Evolutionary conservation across 108 stramenopile genomes (phyloP).

Genomic region (Nitzschia sp.): DNA sequence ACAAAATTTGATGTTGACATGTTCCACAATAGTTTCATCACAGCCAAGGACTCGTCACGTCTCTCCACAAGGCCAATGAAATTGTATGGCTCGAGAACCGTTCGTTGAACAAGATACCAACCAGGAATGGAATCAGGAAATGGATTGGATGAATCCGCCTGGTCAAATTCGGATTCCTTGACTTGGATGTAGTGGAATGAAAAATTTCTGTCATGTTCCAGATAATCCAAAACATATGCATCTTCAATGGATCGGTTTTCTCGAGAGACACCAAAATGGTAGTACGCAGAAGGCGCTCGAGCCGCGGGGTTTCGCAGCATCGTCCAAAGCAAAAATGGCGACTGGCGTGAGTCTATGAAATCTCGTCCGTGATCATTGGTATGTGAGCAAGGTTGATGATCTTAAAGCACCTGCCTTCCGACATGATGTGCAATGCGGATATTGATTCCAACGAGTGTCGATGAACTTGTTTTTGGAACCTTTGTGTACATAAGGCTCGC

Average conservation of each 20-base stretch:
- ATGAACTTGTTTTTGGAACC: constrained; percentile 32
- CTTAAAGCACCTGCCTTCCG: too few species aligned
- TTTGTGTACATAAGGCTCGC: constrained; percentile 31
- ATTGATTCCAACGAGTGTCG: constrained; percentile 28
- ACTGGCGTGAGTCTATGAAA: constrained; percentile 10
- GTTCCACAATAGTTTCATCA: constrained; percentile 25
- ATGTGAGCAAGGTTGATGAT: neutral
- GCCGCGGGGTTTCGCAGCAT: constrained; percentile 45
- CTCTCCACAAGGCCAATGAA: constrained; percentile 40
- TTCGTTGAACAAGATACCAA: neutral
- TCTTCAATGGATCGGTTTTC: constrained; percentile 24
- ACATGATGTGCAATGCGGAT: constrained; percentile 24
- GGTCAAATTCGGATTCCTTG: neutral
- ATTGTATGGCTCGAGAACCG: constrained; percentile 28
- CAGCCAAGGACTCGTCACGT: constrained; percentile 31
- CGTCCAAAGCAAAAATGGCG: constrained; percentile 37
- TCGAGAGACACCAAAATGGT: constrained; percentile 47
- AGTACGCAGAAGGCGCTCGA: constrained; percentile 41
- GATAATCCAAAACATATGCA: constrained; percentile 4
- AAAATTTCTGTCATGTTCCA: constrained; percentile 1
- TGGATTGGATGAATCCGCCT: neutral
- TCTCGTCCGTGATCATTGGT: constrained; percentile 8
- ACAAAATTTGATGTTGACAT: constrained; percentile 21
- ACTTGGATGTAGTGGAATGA: constrained; percentile 4
- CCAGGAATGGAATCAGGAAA: too few species aligned